Base-by-base conservation (phyloP, 176 grass and related monocot species). In the Aegilops sharonensis region DNA sequence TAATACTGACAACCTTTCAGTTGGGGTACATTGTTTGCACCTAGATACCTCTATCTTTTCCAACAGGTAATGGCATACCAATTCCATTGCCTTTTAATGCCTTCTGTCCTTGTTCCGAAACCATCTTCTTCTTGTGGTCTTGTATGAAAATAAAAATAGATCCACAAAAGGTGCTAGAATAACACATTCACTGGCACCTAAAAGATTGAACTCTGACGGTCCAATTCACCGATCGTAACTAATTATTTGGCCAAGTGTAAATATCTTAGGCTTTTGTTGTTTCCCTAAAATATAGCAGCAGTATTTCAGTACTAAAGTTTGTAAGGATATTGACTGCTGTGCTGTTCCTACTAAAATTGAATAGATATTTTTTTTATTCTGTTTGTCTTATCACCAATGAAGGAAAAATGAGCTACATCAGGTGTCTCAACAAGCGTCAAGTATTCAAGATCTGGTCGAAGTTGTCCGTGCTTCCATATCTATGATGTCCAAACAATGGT, bases 371-470 rank as follows among this genome's bases (percentile, higher is more conserved):
- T 77, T 77, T 23, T 69, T 42, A 31, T 78, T 68, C 9, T 29
- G 20, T 56, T 83, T 29, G 5, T 72, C 37, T 57, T 39, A 50
- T 50, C 67, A 60, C 77, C 59, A 79, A 83, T 79, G 43, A 85
- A 98, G 95, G 80, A 98, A 98, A 91, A 98, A 93, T 84, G 95
- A 98, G 84, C 88, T 98, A 86, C 91, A 98, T 92, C 95, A 98
- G 88, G 91, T 98, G 81, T 91, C 95, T 43, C 95, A 94, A 64
- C 95, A 95, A 94, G 95, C 95, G 64, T 98, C 93, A 86, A 98
- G 87, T 89, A 98, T 98, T 87, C 93, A 94, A 88, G 95, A 98
- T 95, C 75, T 98, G 78, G 72, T 94, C 29, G 91, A 98, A 93
- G 95, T 95, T 64, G 88, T 89, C 11, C 89, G 91, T 34, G 83